Evolutionary conservation across 1,139 yeast genomes (phyloP).

Genomic region (Hansenula lynferdii): DNA sequence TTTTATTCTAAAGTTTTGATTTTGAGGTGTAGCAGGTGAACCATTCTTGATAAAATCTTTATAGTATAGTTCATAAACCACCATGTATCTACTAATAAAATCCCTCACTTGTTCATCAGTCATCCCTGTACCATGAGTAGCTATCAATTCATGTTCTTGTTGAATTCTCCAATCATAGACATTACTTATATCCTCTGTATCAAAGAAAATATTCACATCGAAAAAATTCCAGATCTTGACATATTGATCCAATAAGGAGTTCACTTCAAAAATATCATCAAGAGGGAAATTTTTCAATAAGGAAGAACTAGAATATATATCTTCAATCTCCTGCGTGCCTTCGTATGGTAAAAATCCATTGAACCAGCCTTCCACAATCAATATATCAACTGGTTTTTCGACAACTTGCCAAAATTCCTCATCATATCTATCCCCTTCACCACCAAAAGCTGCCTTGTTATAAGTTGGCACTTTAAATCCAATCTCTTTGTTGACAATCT

Average conservation of each 20-base stretch:
- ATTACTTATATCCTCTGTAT: conserved; percentile 52
- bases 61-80: conserved; percentile 71
- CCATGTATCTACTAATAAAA: conserved; percentile 85
- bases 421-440: conserved; percentile 72
- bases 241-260: conserved; percentile 46
- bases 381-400: conserved; percentile 46
- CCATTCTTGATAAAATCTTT: conserved; percentile 33
- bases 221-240: conserved; percentile 51
- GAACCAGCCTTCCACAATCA: conserved; percentile 94
- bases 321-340: conserved; percentile 25
- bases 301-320: conserved; percentile 5
- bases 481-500: conserved; percentile 20
- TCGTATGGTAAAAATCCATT: conserved; percentile 59
- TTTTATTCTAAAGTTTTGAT: conserved; percentile 25
- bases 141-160: conserved; percentile 72
- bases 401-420: conserved; percentile 34
- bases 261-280: conserved; percentile 37
- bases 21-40: conserved; percentile 9
- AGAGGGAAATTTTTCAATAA: conserved; percentile 19
- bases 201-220: conserved; percentile 57
- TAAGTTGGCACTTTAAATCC: conserved; percentile 56
- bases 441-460: conserved; percentile 70
- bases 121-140: conserved; percentile 66
- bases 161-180: conserved; percentile 80
- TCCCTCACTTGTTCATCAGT: conserved; percentile 55